Conservation (phyloP, 2,329 filamentous ascomycete genomes). For the Neoscytalidium dimidiatum region DNA sequence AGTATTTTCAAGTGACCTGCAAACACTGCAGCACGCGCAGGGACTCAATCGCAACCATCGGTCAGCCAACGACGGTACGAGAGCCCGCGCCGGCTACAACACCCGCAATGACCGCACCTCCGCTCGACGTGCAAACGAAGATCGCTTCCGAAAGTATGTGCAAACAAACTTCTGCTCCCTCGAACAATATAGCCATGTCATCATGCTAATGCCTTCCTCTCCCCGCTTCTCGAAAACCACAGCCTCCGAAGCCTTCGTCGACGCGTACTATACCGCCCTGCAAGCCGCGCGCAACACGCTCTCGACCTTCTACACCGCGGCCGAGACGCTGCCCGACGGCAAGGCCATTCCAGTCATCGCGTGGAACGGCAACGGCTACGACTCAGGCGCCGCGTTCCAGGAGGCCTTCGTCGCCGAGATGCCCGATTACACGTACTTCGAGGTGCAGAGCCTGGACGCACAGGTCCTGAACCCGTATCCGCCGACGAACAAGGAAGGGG, state of each 20-base stretch:
- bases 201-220: background rate
- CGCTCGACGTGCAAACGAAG: conserved; percentile 6
- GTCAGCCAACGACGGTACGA: too few species aligned
- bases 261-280: conserved; percentile 74
- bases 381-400: conserved; percentile 66
- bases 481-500: background rate
- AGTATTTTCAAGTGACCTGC: background rate
- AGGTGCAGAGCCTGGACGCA: conserved; percentile 74
- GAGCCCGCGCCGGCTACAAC: background rate
- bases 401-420: conserved; percentile 69
- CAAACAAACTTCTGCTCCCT: background rate
- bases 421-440: conserved; percentile 62
- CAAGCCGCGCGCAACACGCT: conserved; percentile 61
- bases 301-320: conserved; percentile 69
- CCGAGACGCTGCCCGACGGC: conserved; percentile 55
- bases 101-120: background rate
- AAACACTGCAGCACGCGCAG: background rate
- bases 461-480: conserved; percentile 72
- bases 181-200: too few species aligned
- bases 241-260: conserved; percentile 73
- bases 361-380: conserved; percentile 73
- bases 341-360: conserved; percentile 65
- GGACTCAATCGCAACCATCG: too few species aligned
- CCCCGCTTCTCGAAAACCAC: background rate
- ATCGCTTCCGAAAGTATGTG: background rate